Conservation (phyloP, 208 protist species). For the Balamuthia mandrillaris region DNA sequence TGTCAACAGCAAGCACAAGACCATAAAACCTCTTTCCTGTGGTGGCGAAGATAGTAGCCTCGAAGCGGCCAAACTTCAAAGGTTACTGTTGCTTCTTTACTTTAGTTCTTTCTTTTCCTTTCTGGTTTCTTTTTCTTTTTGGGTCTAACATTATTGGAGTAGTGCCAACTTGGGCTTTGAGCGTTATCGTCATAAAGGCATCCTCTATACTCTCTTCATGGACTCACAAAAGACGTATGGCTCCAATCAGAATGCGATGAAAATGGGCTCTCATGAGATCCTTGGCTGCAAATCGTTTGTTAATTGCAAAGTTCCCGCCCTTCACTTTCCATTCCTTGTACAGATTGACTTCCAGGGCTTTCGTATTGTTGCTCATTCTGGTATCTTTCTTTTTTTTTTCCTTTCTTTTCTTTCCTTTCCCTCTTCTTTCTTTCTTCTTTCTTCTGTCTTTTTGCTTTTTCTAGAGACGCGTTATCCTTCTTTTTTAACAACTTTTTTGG, state of each 20-base stretch:
- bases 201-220: conserved; percentile 33
- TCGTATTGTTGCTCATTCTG: conserved; percentile 2
- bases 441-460: neutral
- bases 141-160: too few species aligned
- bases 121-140: too few species aligned
- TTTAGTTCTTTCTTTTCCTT: too few species aligned
- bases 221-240: conserved; percentile 40
- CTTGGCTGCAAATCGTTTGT: neutral
- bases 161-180: too few species aligned
- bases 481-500: neutral
- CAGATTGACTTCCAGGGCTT: conserved; percentile 45
- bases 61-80: too few species aligned
- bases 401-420: too few species aligned
- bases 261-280: conserved; percentile 38
- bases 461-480: neutral
- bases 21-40: neutral
- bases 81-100: too few species aligned
- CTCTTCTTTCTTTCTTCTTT: too few species aligned
- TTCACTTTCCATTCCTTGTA: conserved; percentile 32
- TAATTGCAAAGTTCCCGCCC: neutral
- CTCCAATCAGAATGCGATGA: conserved; percentile 33
- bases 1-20: conserved; percentile 23
- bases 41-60: conserved; percentile 36
- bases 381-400: neutral
- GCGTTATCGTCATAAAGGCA: conserved; percentile 27